These are phyloP conservation scores for Blastocystis sp. DNA, from an alignment of 352 stramenopile species.

Conservation along the genomic window DNA sequence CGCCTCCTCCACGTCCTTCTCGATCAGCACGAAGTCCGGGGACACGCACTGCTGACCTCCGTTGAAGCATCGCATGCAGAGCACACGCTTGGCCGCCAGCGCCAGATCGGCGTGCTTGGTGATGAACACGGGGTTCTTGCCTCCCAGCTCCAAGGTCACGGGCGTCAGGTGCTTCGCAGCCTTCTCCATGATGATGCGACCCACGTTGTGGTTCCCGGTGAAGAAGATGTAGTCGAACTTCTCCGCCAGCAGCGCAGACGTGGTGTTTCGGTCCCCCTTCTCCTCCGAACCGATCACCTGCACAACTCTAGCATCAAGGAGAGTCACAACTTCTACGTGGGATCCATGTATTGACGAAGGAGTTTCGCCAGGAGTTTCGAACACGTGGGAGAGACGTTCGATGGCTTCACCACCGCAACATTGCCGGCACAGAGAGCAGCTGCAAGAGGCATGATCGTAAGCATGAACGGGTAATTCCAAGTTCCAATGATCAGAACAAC, in stretches of 20 bases:
- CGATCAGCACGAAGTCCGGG: slow-evolving; percentile 84
- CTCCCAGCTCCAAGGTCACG: slow-evolving; percentile 84
- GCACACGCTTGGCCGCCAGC: slow-evolving; percentile 73
- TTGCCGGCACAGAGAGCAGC: slow-evolving; percentile 81
- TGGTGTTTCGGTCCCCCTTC: slow-evolving; percentile 1
- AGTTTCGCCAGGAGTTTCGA: slow-evolving; percentile 70
- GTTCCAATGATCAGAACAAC: slow-evolving; percentile 80
- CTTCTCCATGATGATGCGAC: slow-evolving; percentile 78
- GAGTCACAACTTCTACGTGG: background rate
- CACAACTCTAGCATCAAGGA: background rate
- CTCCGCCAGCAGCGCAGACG: background rate
- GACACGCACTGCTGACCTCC: slow-evolving; percentile 85
- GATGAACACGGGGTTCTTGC: slow-evolving; percentile 80
- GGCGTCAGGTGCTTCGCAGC: slow-evolving; percentile 86
- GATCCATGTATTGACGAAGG: slow-evolving; percentile 69
- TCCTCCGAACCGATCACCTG: slow-evolving; percentile 16
- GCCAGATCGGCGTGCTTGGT: slow-evolving; percentile 70
- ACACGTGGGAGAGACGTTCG: slow-evolving; percentile 74
- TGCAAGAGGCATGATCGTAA: slow-evolving; percentile 74
- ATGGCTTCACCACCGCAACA: slow-evolving; percentile 83
- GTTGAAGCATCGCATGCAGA: slow-evolving; percentile 81
- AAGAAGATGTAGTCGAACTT: slow-evolving; percentile 72
- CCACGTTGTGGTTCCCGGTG: slow-evolving; percentile 72
- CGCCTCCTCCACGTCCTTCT: slow-evolving; percentile 71
- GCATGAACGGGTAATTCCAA: slow-evolving; percentile 83